Percentiles rank a stretch among this genome's conserved stretches.
These are phyloP conservation scores for Penicillium capsulatum DNA, from an alignment of 2,329 filamentous ascomycete genomes.

Conservation along the genomic window DNA sequence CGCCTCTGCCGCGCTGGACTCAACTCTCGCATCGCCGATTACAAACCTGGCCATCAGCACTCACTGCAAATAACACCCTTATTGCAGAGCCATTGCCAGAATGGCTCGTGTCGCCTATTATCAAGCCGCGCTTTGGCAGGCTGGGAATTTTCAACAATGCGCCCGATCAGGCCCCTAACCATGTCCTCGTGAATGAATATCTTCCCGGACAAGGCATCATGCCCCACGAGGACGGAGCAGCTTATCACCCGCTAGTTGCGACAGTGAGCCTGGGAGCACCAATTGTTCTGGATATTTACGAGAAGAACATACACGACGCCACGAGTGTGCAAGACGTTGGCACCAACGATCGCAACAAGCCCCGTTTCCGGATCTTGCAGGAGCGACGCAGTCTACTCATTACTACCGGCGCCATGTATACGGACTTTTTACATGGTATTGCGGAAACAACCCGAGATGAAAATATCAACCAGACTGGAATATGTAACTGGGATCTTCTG, in stretches of 20 bases:
- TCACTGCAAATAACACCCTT: conserved; percentile 70
- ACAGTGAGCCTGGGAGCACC: conserved; percentile 80
- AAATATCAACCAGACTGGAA: conserved; percentile 50
- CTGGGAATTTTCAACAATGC: conserved; percentile 56
- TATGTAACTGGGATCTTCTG: conserved; percentile 58
- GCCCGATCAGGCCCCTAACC: conserved; percentile 75
- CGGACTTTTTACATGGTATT: conserved; percentile 58
- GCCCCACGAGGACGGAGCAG: conserved; percentile 88
- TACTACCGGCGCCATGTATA: conserved; percentile 53
- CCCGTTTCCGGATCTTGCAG: conserved; percentile 64
- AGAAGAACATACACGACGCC: conserved; percentile 47
- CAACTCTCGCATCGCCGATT: conserved; percentile 82
- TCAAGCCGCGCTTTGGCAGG: conserved; percentile 51
- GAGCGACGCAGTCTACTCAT: conserved; percentile 71
- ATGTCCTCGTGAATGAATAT: conserved; percentile 93
- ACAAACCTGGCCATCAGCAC: conserved; percentile 82
- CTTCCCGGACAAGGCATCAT: conserved; percentile 86
- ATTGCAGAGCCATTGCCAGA: conserved; percentile 65
- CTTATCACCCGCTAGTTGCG: conserved; percentile 83
- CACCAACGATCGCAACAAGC: conserved; percentile 1
- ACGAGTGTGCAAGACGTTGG: neutral
- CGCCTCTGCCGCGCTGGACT: conserved; percentile 77
- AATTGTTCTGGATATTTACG: conserved; percentile 73
- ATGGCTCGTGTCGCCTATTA: conserved; percentile 69
- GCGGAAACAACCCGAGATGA: conserved; percentile 57